Base-by-base conservation (phyloP, 352 stramenopile species). In the Saprolegnia diclina region DNA sequence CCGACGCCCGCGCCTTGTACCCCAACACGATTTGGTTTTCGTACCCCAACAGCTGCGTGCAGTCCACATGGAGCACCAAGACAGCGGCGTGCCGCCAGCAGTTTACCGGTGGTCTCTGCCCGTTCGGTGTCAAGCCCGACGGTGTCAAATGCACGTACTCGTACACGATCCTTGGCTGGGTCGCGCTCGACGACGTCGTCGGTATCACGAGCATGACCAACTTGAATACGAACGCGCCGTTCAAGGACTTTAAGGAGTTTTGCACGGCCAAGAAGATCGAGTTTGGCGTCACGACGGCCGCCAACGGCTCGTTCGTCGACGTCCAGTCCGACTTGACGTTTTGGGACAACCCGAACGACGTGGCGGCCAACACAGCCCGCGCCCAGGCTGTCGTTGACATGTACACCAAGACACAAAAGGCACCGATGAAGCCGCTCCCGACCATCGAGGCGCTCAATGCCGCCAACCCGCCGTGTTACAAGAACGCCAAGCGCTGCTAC, bases 1-100 rank as follows among this genome's bases (percentile, higher is more conserved):
- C 52, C 13, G 52, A 59, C 52, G 35, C 24, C 52, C 52, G 52
- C 16, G 42, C 79, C 0, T 83, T 80, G 24, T 93, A 93, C 76
- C 82, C 81, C 5, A 78, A 91, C 72, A 85, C 77, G 44, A 74
- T 81, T 37, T 91, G 83, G 85, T 94, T 83, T 74, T 94, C 87
- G 66, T 87, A 89, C 68, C 85, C 87, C 0, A 89, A 92, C 76
- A 77, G 79, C 29, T 91, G 83, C 70, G 82, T 83, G 46, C 70
- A 81, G 9, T 26, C 85, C 59, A 40, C 32, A 0, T 92, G 81
- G 81, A 67, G 57, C 19, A 65, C 83, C 66, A 91, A 91, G 77
- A 79, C 76, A 1, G 74, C 79, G 32, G 75, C 73, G 7, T 92
- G 85, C 73, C 81, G 83, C 48, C 52, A 68, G 0, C 65, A 29